phyloP scores from a whole-genome alignment of 2,329 filamentous ascomycete genomes.

The Verticillium tricorpus region DNA sequence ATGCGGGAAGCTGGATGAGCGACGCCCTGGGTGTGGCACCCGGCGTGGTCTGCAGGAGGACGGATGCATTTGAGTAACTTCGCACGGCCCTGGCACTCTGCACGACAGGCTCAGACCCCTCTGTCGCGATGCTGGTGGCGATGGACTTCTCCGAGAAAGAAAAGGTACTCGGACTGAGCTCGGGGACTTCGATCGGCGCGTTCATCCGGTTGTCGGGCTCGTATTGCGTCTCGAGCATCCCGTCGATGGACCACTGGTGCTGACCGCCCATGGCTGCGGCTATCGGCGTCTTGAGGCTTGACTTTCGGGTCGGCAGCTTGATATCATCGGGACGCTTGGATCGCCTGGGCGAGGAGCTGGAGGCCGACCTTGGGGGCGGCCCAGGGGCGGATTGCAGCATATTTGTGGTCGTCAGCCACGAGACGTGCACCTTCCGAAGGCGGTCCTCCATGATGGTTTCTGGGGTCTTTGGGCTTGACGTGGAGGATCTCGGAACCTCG shows the following conservation, averaged over 20 bases:
- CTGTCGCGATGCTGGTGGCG: conserved; percentile 26
- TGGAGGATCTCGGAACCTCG: conserved; percentile 7
- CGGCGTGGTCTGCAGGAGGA: conserved; percentile 17
- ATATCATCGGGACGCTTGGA: conserved; percentile 7
- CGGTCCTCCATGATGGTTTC: conserved; percentile 4
- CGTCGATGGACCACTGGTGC: conserved; percentile 4
- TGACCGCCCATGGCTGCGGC: not conserved
- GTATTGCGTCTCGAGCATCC: conserved; percentile 5
- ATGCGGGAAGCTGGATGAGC: not conserved
- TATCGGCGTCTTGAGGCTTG: not conserved
- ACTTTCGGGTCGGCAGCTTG: not conserved
- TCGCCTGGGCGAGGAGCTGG: not conserved
- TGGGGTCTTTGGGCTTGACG: conserved; percentile 4
- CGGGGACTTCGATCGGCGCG: conserved; percentile 2
- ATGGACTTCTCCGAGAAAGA: conserved; percentile 18
- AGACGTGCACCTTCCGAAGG: not conserved
- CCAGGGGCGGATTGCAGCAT: conserved; percentile 3
- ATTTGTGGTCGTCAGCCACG: not conserved
- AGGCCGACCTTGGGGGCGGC: not conserved
- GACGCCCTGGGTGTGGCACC: conserved; percentile 8
- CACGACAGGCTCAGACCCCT: conserved; percentile 24
- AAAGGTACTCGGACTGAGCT: conserved; percentile 3
- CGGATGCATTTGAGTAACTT: conserved; percentile 21
- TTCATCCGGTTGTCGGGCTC: conserved; percentile 6
- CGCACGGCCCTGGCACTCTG: conserved; percentile 26